Evolutionary conservation across 1,139 yeast species (phyloP).

Genomic region (Diutina mesorugosa): DNA sequence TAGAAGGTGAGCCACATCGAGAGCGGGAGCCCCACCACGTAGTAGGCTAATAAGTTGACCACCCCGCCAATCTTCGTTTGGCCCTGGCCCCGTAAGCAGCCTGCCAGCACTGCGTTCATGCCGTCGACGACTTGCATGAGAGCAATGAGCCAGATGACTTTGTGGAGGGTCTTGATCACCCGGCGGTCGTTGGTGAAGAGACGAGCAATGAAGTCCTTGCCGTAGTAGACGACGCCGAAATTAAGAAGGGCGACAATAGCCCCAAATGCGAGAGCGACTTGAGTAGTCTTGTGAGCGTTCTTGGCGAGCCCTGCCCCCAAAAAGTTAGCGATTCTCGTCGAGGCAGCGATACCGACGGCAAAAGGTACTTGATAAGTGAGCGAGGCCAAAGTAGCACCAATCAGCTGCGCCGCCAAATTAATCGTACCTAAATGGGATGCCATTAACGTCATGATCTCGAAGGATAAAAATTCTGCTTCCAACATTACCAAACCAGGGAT

Average conservation of each 20-base stretch:
- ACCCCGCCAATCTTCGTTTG: constrained; percentile 47
- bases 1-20: constrained; percentile 36
- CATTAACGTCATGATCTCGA: constrained; percentile 57
- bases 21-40: constrained; percentile 39
- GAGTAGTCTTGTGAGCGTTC: constrained; percentile 28
- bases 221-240: constrained; percentile 23
- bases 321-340: constrained; percentile 80
- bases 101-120: constrained; percentile 46
- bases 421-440: constrained; percentile 75
- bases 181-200: constrained; percentile 28
- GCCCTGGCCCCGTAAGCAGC: constrained; percentile 49
- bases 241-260: constrained; percentile 26
- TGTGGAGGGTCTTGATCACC: constrained; percentile 27
- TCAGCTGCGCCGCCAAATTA: constrained; percentile 81
- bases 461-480: constrained; percentile 63
- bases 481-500: constrained; percentile 66
- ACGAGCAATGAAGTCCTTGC: constrained; percentile 17
- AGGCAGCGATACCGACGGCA: constrained; percentile 76
- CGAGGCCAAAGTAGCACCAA: constrained; percentile 71
- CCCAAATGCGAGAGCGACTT: constrained; percentile 34
- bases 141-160: constrained; percentile 40
- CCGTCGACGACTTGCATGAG: constrained; percentile 46
- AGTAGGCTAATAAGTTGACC: constrained; percentile 39
- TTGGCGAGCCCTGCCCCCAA: constrained; percentile 52
- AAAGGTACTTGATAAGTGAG: constrained; percentile 79